A percentile compares a stretch with the other conserved stretches of the same genome.
Evolutionary conservation across 2,329 filamentous ascomycete species (phyloP).

Genomic region (Trichophyton simii): DNA sequence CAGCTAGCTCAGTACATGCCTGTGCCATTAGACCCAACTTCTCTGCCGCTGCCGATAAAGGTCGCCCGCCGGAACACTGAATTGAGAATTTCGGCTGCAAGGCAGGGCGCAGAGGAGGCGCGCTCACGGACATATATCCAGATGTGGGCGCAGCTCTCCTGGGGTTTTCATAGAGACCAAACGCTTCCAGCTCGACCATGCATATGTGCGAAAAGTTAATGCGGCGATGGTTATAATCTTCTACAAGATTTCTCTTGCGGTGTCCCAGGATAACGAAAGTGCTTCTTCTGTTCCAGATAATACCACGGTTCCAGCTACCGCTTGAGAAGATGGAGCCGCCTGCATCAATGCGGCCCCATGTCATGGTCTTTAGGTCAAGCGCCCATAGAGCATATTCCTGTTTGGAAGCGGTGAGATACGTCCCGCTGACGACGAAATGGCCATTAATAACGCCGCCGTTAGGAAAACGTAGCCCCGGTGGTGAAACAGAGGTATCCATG

Average conservation of each 20-base stretch:
- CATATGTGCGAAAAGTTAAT: slow-evolving; percentile 97
- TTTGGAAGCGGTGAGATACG: slow-evolving; percentile 92
- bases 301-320: slow-evolving; percentile 92
- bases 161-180: slow-evolving; percentile 94
- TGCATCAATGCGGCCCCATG: slow-evolving; percentile 92
- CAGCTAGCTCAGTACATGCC: slow-evolving; percentile 68
- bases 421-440: slow-evolving; percentile 93
- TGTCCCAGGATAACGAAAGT: slow-evolving; percentile 93
- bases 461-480: slow-evolving; percentile 84
- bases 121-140: slow-evolving; percentile 73
- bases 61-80: slow-evolving; percentile 59
- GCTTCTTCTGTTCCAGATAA: slow-evolving; percentile 86
- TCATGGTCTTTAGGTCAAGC: slow-evolving; percentile 72
- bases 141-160: slow-evolving; percentile 65
- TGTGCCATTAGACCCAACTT: slow-evolving; percentile 74
- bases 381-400: slow-evolving; percentile 98
- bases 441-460: slow-evolving; percentile 93
- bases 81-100: slow-evolving; percentile 38
- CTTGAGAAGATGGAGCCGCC: slow-evolving; percentile 89
- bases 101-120: slow-evolving; percentile 48
- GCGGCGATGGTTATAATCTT: slow-evolving; percentile 94
- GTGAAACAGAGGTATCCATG: slow-evolving; percentile 70
- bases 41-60: slow-evolving; percentile 64
- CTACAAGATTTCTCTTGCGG: slow-evolving; percentile 80
- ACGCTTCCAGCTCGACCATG: slow-evolving; percentile 92